These are phyloP conservation scores for Tubosaeta sp. DNA, from an alignment of 768 basidiomycete genomes.

Conservation along the genomic window DNA sequence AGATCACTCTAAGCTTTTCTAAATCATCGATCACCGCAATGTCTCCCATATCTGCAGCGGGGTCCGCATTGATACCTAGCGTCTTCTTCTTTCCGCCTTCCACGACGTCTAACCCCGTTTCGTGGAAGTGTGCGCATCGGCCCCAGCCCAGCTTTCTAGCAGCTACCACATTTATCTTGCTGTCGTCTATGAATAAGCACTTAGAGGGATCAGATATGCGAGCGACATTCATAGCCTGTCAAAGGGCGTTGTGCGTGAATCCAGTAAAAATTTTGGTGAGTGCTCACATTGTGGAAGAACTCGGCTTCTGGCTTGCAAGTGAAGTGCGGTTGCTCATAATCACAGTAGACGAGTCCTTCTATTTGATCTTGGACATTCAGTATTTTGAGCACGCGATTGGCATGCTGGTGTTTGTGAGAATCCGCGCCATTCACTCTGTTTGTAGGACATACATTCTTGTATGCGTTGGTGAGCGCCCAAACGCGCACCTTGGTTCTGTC, in stretches of 20 bases:
- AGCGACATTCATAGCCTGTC: conserved; percentile 64
- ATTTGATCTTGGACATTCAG: conserved; percentile 68
- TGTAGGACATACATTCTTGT: conserved; percentile 52
- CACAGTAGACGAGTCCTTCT: conserved; percentile 73
- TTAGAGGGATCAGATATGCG: conserved; percentile 59
- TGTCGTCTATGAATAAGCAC: conserved; percentile 82
- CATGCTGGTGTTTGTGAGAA: conserved; percentile 52
- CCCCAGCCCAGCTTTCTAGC: conserved; percentile 68
- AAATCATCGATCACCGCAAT: conserved; percentile 53
- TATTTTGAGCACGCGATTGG: conserved; percentile 72
- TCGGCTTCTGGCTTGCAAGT: conserved; percentile 77
- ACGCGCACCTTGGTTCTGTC: conserved; percentile 73
- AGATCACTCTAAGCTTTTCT: conserved; percentile 64
- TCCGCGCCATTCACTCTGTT: not conserved
- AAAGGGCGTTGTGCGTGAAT: not conserved
- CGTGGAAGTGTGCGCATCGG: conserved; percentile 72
- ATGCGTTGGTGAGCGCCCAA: conserved; percentile 87
- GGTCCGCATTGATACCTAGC: conserved; percentile 35
- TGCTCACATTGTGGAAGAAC: conserved; percentile 58
- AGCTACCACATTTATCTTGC: conserved; percentile 59
- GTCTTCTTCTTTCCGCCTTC: conserved; percentile 59
- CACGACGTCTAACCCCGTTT: conserved; percentile 56
- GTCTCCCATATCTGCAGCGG: conserved; percentile 37
- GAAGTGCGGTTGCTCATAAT: conserved; percentile 65
- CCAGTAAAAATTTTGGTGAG: not conserved